Evolutionary conservation across 73 alveolate species (phyloP).

Genomic region (Symbiodinium natans): DNA sequence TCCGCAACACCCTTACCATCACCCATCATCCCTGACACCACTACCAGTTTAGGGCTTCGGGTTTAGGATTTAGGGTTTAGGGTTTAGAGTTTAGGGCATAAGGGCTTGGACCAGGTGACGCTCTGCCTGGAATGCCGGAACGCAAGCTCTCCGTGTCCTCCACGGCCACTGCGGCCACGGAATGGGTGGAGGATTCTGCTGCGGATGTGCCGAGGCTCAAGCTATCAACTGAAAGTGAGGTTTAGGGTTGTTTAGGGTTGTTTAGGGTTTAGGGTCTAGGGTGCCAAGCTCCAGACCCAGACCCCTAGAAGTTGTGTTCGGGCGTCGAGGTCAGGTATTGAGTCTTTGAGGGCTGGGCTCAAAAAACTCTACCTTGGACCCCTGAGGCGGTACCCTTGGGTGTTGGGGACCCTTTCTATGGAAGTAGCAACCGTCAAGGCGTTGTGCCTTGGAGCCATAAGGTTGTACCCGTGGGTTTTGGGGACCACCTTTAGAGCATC

Average conservation of each 20-base stretch:
- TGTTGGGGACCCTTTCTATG: neutral
- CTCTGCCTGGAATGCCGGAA: neutral
- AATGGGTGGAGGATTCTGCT: slow-evolving; percentile 65
- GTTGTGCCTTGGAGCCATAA: too few relatives aligned
- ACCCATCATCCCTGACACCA: too few relatives aligned
- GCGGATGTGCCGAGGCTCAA: slow-evolving; percentile 18
- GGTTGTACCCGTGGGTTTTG: too few relatives aligned
- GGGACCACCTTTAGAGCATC: too few relatives aligned
- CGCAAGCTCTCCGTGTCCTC: slow-evolving; percentile 9
- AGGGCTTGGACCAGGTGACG: neutral
- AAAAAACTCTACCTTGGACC: too few relatives aligned
- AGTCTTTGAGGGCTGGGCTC: neutral
- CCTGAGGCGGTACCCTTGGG: too few relatives aligned
- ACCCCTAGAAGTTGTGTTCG: neutral
- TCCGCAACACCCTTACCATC: too few relatives aligned
- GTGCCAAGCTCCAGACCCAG: neutral
- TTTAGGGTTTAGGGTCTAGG: neutral
- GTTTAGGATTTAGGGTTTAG: too few relatives aligned
- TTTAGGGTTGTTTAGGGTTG: neutral
- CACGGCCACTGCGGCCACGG: slow-evolving; percentile 19
- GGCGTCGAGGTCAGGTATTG: neutral
- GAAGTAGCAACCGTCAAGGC: neutral
- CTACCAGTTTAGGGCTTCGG: too few relatives aligned
- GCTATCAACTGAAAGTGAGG: neutral
- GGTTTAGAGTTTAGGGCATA: too few relatives aligned